Evolutionary conservation across 169 alveolate genomes (phyloP), one percentile per base, ranked within the genome.

Genomic region (Cryptosporidium ubiquitum): DNA sequence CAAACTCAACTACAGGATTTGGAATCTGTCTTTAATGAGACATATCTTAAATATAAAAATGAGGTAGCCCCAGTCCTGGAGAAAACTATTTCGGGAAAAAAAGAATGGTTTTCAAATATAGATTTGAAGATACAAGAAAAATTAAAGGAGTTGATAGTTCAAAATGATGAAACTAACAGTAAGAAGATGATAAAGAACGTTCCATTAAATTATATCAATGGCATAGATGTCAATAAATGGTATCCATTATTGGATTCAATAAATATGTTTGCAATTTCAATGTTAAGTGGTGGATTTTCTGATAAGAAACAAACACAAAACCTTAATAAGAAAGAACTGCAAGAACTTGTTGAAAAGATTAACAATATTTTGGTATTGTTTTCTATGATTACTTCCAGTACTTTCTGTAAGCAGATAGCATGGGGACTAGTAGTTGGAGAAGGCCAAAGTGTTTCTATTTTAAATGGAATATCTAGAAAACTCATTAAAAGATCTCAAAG

Each of bases 371-470:
- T 79, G 66, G n/a, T 37, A 5, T 31, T 37, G 23, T 10, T 47
- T 37, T 58, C 55, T 20, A n/a, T 14, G 5, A 23, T 40, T 12
- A 64, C 75, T 40, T 42, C 47, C 20, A n/a, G 39, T n/a, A 37
- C 66, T 5, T 57, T 31, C 40, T 79, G 89, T 31, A 61, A 29
- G 26, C 89, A 79, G 42, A 79, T 79, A 40, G 79, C 89, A 3
- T 79, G 89, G 89, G 29, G 26, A 10, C 47, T 79, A 18, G 74
- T 79, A 3, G 39, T 29, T 52, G 61, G 35, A 10, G 40, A 74
- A n/a, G 26, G 14, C 18, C 61, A 18, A 14, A 51, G 5, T 16
- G 10, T 9, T 20, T 12, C 29, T 10, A 73, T 42, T 58, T 16
- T 35, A 18, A 57, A 64, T 40, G 33, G 31, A n/a, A 61, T 79